Conservation (phyloP, 345 rosid genomes). For the Aquilaria yunnanensis region DNA sequence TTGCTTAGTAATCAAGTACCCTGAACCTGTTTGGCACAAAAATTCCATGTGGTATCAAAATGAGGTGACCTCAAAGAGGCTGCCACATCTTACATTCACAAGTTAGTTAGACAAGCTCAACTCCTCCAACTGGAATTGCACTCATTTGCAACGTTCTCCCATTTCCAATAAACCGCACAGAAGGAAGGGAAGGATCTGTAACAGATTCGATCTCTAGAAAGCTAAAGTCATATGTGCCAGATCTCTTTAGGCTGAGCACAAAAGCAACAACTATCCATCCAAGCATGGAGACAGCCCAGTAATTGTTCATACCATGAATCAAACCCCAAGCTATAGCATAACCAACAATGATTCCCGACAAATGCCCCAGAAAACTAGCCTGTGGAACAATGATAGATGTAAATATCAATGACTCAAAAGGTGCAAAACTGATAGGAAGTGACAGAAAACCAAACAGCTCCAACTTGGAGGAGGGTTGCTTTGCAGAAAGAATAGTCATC, state of each 20-base stretch:
- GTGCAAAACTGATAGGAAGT: constrained; percentile 95
- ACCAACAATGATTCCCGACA: constrained; percentile 86
- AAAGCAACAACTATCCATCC: constrained; percentile 75
- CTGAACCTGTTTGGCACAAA: neutral
- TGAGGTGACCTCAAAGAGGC: neutral
- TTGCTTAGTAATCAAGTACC: neutral
- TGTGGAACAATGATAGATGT: constrained; percentile 98
- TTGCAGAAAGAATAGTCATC: constrained; percentile 94
- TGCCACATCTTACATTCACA: neutral
- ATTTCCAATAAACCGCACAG: constrained; percentile 67
- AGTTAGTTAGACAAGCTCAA: constrained; percentile 50
- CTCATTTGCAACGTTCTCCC: constrained; percentile 81
- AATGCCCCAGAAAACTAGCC: constrained; percentile 95
- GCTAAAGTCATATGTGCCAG: constrained; percentile 74
- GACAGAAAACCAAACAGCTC: constrained; percentile 87
- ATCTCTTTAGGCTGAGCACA: constrained; percentile 78
- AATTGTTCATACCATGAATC: constrained; percentile 92
- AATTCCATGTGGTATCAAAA: constrained; percentile 2
- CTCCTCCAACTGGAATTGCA: constrained; percentile 53
- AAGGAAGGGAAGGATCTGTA: constrained; percentile 78
- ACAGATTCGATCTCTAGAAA: constrained; percentile 90
- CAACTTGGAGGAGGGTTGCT: constrained; percentile 93
- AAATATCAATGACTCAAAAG: constrained; percentile 87
- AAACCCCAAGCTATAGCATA: constrained; percentile 94
- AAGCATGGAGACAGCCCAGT: constrained; percentile 86